A percentile compares a stretch with the other conserved stretches of the same genome.
Evolutionary conservation across 192 early-diverging fungal species (phyloP).

Genomic region (Podila horticola): DNA sequence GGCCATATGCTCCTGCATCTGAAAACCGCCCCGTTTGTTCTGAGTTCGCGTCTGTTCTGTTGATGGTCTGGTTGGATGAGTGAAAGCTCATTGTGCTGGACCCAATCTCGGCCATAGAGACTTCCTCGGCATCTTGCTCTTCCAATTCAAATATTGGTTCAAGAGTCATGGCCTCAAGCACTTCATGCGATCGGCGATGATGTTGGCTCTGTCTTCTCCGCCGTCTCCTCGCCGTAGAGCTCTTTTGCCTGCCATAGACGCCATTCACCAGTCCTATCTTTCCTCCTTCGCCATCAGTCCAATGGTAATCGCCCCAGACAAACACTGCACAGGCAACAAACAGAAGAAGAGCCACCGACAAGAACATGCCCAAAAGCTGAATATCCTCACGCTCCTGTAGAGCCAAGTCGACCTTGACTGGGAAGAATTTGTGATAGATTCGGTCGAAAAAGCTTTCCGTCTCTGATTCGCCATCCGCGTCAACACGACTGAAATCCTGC

Average conservation of each 20-base stretch:
- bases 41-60: neutral
- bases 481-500: constrained; percentile 25
- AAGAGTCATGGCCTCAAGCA: constrained; percentile 36
- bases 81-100: neutral
- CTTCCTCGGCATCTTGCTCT: constrained; percentile 38
- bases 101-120: constrained; percentile 34
- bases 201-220: constrained; percentile 7
- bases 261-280: constrained; percentile 45
- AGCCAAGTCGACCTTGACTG: constrained; percentile 15
- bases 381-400: constrained; percentile 33
- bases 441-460: constrained; percentile 41
- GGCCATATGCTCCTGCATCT: neutral
- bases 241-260: constrained; percentile 16
- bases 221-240: neutral
- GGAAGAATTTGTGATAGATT: constrained; percentile 44
- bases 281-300: constrained; percentile 50
- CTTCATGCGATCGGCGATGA: constrained; percentile 37
- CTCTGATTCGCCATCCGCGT: constrained; percentile 9
- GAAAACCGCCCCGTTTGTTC: neutral
- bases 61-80: neutral
- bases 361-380: constrained; percentile 38
- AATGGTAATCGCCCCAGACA: constrained; percentile 50
- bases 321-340: constrained; percentile 33
- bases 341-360: constrained; percentile 10
- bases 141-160: constrained; percentile 48